Conservation (phyloP, 2,329 filamentous ascomycete genomes). For the Penicillium sumatraense region DNA sequence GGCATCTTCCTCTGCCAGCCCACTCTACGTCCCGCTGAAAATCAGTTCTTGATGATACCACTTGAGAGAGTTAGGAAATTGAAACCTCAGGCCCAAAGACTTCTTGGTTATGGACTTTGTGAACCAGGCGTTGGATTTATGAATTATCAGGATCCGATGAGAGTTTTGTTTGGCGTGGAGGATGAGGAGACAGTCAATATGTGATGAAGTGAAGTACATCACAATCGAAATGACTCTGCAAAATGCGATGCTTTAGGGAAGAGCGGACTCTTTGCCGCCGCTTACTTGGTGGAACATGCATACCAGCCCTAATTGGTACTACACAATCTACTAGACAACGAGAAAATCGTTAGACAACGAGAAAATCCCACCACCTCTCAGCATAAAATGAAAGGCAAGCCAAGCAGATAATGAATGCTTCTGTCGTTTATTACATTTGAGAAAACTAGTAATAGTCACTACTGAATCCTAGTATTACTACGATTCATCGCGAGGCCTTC, state of each 20-base stretch:
- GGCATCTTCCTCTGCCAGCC: slow-evolving; percentile 43
- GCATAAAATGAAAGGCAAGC: too few species aligned
- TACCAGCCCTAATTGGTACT: too few species aligned
- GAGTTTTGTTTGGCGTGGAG: slow-evolving; percentile 40
- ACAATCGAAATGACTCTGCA: not conserved
- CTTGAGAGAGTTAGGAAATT: slow-evolving; percentile 34
- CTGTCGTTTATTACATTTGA: too few species aligned
- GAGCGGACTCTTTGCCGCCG: not conserved
- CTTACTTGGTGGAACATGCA: too few species aligned
- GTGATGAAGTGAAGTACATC: slow-evolving; percentile 3
- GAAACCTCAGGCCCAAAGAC: slow-evolving; percentile 36
- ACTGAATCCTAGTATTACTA: too few species aligned
- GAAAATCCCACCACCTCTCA: too few species aligned
- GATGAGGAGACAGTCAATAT: slow-evolving; percentile 43
- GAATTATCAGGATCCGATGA: slow-evolving; percentile 45
- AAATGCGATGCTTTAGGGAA: too few species aligned
- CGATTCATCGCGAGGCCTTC: too few species aligned
- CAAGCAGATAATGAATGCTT: too few species aligned
- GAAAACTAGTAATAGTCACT: too few species aligned
- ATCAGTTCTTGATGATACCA: slow-evolving; percentile 39
- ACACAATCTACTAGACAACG: too few species aligned
- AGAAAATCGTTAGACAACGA: too few species aligned
- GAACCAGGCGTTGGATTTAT: slow-evolving; percentile 42
- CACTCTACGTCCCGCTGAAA: slow-evolving; percentile 40
- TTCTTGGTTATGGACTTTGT: slow-evolving; percentile 40